Base-by-base conservation (phyloP, 2,329 filamentous ascomycete species). In the Cryoendolithus antarcticus region DNA sequence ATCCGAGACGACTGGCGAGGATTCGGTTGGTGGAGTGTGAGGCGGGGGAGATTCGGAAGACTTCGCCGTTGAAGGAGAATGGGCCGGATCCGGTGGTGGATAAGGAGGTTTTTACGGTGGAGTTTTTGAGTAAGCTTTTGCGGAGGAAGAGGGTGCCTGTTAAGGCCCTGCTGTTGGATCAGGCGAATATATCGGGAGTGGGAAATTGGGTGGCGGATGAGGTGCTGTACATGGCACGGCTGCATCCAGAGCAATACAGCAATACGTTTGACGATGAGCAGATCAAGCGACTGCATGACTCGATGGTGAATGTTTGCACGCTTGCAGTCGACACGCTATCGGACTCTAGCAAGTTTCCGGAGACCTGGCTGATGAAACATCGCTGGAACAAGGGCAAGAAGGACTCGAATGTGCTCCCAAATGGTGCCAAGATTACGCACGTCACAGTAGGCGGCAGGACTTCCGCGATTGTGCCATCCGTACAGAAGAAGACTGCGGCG, bases 201-300 rank as follows among this genome's bases (percentile, higher is more conserved):
- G 91, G 91, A 0, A 96, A 96, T 56, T 98, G 89, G 89, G 89
- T 96, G 39, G 86, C 81, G 63, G 91, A 98, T 56, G 91, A 98
- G 60, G 80, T 94, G 5, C 67, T 98, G 37, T 98, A 88, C 54
- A 80, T 96, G 50, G 82, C 91, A 4, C 77, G 74, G 37, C 72
- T 96, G 10, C 89, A 98, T 49, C 91, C 91, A 0, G 89, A 95
- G 58, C 86, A 94, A 57, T 93, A 93, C 62, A 86, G 81, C 61
- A 80, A 95, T 53, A 82, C 83, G 0, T 82, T 96, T 48, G 70
- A 59, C 45, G 75, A 83, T 27, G 70, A 64, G 1, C 80, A 95
- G 58, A 75, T 93, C 45, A 71, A 74, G 47, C 69, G 67, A 31
- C 67, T 98, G 2, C 80, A 91, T 58, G 67, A 77, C 7, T 72